A percentile compares a stretch with the other conserved stretches of the same genome.
Conservation (phyloP, 306 rosid genomes). For the Quercus dentata region DNA sequence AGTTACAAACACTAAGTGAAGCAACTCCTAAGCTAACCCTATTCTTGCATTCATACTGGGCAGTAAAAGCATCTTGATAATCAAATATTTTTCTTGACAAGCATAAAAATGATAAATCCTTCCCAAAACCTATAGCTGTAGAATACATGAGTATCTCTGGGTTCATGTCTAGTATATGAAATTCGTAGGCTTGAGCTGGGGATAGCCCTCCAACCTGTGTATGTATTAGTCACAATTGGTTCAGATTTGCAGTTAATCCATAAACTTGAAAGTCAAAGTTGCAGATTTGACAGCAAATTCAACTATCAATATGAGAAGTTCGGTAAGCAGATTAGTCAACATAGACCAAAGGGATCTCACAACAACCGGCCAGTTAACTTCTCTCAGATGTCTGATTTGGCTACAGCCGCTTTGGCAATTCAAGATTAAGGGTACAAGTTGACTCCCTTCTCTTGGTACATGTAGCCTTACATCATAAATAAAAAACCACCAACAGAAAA, state of each 20-base stretch:
- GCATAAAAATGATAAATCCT: neutral
- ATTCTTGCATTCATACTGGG: no score
- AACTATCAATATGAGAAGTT: conserved; percentile 56
- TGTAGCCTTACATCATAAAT: conserved; percentile 30
- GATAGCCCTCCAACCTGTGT: neutral
- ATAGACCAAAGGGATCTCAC: conserved; percentile 40
- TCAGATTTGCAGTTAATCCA: neutral
- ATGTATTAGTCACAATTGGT: neutral
- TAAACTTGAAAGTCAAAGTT: neutral
- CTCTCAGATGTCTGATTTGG: conserved; percentile 34
- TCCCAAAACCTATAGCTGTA: neutral
- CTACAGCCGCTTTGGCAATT: conserved; percentile 85
- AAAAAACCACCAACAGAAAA: neutral
- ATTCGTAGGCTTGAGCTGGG: neutral
- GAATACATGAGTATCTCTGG: neutral
- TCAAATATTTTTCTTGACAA: conserved; percentile 41
- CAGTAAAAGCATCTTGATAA: conserved; percentile 47
- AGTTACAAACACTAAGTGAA: neutral
- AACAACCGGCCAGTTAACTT: conserved; percentile 77
- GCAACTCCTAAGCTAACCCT: neutral
- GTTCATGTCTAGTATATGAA: neutral
- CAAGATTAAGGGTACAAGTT: conserved; percentile 55
- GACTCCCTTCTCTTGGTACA: conserved; percentile 81
- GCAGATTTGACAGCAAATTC: neutral
- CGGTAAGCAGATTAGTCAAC: conserved; percentile 86